Percentiles rank a stretch among this genome's conserved stretches.
phyloP scores from a whole-genome alignment of 176 grass and related monocot genomes.

The Bonia amplexicaulis region DNA sequence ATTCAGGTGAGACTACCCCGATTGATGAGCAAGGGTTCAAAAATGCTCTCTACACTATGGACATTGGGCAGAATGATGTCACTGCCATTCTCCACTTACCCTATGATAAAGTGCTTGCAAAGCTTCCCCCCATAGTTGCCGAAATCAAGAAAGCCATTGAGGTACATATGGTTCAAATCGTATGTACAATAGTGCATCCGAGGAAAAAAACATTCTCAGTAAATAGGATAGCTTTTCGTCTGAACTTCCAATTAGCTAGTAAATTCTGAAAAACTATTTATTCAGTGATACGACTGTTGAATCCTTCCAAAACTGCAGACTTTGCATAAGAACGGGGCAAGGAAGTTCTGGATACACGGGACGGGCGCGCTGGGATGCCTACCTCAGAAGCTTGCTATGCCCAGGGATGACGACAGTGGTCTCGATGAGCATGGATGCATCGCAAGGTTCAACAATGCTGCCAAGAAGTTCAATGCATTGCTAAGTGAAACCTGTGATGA shows the following conservation, averaged over 20 bases:
- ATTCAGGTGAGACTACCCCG: conserved; percentile 35
- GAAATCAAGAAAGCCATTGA: conserved; percentile 69
- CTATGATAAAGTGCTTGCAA: conserved; percentile 44
- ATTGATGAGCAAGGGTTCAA: conserved; percentile 39
- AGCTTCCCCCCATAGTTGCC: conserved; percentile 46
- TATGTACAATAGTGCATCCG: background rate
- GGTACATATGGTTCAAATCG: conserved; percentile 29
- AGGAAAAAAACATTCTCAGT: background rate
- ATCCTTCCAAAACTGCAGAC: conserved; percentile 38
- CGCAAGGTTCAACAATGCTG: conserved; percentile 41
- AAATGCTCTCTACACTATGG: conserved; percentile 67
- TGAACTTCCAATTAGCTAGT: no score
- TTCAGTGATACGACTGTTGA: background rate
- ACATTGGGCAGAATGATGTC: conserved; percentile 92
- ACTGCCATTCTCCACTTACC: conserved; percentile 42
- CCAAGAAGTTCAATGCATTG: conserved; percentile 64
- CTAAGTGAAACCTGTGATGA: conserved; percentile 51
- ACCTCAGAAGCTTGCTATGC: conserved; percentile 65
- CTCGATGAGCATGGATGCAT: conserved; percentile 65
- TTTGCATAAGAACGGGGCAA: conserved; percentile 59
- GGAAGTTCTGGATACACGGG: conserved; percentile 76
- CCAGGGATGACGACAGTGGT: conserved; percentile 32
- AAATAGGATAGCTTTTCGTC: background rate
- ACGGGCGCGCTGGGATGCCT: conserved; percentile 72
- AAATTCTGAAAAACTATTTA: background rate